Conservation (phyloP, 208 protist species). For the Acanthamoeba castellanii region DNA sequence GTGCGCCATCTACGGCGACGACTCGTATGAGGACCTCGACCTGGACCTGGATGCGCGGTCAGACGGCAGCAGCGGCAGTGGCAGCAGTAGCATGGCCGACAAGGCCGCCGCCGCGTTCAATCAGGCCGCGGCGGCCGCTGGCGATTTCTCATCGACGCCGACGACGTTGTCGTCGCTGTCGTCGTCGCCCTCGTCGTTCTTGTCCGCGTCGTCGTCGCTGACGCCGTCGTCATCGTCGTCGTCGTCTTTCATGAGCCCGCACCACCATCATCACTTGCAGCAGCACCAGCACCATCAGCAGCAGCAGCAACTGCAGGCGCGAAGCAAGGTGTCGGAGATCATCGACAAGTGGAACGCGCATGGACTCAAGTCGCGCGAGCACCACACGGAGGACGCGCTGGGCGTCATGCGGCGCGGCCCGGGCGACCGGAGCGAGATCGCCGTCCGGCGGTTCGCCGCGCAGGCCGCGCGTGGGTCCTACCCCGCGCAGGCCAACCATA, state of each 20-base stretch:
- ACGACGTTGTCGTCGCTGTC: background rate
- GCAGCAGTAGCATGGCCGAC: background rate
- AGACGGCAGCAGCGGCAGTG: background rate
- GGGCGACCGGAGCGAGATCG: background rate
- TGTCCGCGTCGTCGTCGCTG: background rate
- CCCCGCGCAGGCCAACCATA: background rate
- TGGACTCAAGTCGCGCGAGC: background rate
- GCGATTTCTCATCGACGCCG: background rate
- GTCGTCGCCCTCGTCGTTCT: background rate
- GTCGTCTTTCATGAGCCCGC: background rate
- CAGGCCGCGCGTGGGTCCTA: background rate
- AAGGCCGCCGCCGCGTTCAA: background rate
- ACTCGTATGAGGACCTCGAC: background rate
- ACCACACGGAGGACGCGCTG: background rate
- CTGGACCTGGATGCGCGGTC: background rate
- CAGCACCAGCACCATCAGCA: background rate
- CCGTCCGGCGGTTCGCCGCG: background rate
- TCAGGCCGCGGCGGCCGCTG: background rate
- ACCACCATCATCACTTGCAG: background rate
- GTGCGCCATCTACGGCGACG: background rate
- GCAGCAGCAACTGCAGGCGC: background rate
- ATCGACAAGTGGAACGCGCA: constrained; percentile 50
- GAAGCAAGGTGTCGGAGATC: constrained; percentile 46
- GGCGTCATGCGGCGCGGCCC: background rate
- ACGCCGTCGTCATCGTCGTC: background rate